Evolutionary conservation across 805 yeast species (phyloP).

Genomic region (Candida yuanshanica): DNA sequence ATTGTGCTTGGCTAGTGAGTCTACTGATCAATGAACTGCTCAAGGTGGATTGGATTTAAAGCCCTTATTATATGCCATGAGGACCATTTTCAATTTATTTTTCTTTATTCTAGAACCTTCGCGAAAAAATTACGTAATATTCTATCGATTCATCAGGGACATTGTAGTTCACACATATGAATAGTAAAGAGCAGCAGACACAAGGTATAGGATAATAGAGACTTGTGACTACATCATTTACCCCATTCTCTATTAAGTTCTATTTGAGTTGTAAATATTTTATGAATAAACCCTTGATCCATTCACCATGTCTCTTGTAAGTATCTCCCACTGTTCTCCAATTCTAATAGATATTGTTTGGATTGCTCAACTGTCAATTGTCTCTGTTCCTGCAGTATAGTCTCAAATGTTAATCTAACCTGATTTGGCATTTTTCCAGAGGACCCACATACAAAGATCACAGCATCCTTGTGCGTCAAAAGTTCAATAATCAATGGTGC

Average conservation of each 20-base stretch:
- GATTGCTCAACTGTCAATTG: slow-evolving; percentile 40
- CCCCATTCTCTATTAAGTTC: not conserved
- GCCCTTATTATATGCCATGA: not conserved
- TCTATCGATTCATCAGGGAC: no score
- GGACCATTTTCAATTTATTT: not conserved
- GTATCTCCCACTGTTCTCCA: slow-evolving; percentile 65
- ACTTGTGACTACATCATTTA: not conserved
- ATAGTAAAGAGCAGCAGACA: no score
- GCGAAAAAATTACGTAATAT: not conserved
- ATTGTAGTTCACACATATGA: no score
- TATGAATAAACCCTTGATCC: no score
- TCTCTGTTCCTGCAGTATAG: slow-evolving; percentile 45
- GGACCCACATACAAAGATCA: slow-evolving; percentile 83
- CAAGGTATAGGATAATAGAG: no score
- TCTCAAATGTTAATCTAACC: slow-evolving; percentile 74
- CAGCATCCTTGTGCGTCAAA: slow-evolving; percentile 49
- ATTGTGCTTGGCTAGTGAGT: slow-evolving; percentile 34
- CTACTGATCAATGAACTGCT: not conserved
- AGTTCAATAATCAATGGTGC: slow-evolving; percentile 44
- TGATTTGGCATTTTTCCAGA: slow-evolving; percentile 92
- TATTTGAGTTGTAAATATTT: no score
- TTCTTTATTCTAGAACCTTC: not conserved
- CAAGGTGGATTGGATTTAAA: not conserved
- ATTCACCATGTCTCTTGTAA: slow-evolving; percentile 85
- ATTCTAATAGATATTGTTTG: slow-evolving; percentile 40